Base-by-base conservation (phyloP, 768 basidiomycete species). In the Psilocybe cyanescens region DNA sequence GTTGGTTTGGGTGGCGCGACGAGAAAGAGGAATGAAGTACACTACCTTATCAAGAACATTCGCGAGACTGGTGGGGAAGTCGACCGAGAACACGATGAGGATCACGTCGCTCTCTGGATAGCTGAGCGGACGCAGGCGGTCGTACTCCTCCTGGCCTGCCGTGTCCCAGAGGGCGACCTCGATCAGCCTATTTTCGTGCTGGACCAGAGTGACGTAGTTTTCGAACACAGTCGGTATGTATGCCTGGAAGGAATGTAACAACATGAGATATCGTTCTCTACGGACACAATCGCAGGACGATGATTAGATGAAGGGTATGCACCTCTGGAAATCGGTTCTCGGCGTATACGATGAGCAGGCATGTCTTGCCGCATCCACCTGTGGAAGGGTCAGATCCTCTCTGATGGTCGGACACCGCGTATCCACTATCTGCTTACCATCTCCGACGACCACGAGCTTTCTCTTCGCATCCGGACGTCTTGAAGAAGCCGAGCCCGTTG, bases 101-200 rank as follows among this genome's bases (percentile, higher is more conserved):
- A 97, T 94, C 61, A 94, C 92, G 70, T 94, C 86, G 80, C 88
- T 91, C 74, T 95, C 92, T 17, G 93, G 92, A 67, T 95, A 94
- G 73, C 89, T 91, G 64, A 95, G 80, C 17, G 92, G 92, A 66
- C 92, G 83, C 58, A 95, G 83, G 64, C 92, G 84, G 74, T 96
- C 94, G 75, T 97, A 98, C 78, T 98, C 95, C 76, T 98, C 95
- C 74, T 97, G 95, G 29, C 95, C 95, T 0, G 95, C 95, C 1
- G 95, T 98, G 76, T 98, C 95, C 95, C 97, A 99, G 16, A 99
- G 82, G n/a, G 97, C 97, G 46, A 99, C 85, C 71, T 97, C 94
- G 63, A 99, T 88, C 17, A 92, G 80, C 76, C 95, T 95, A 58
- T 90, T 89, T 28, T 96, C 94, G 68, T 90, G 94, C 52, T 86